A percentile compares a stretch with the other conserved stretches of the same genome.
Evolutionary conservation across 2,329 filamentous ascomycete species (phyloP).

Genomic region (Colletotrichum lupini): DNA sequence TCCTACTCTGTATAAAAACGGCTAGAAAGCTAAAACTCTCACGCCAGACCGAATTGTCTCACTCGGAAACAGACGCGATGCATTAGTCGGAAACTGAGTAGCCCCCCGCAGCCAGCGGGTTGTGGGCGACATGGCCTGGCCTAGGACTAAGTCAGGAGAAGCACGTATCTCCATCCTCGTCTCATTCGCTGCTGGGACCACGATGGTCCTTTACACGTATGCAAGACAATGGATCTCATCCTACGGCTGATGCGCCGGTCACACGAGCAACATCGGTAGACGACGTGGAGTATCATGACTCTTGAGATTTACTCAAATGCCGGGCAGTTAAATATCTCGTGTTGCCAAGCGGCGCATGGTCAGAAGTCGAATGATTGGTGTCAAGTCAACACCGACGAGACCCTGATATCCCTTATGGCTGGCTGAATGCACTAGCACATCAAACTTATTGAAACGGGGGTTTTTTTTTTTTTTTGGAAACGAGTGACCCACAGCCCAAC

Average conservation of each 20-base stretch:
- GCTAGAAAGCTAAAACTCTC: no score
- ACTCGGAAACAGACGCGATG: conserved; percentile 6
- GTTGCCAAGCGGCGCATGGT: neutral
- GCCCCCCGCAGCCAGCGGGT: neutral
- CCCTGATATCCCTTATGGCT: neutral
- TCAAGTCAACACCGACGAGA: neutral
- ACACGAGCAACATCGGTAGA: neutral
- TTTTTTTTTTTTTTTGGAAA: neutral
- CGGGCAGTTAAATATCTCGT: neutral
- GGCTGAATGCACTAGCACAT: neutral
- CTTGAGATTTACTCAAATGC: neutral
- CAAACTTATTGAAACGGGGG: neutral
- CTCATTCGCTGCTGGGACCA: neutral
- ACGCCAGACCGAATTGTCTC: neutral
- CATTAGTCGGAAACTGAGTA: neutral
- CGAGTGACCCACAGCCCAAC: rapidly evolving
- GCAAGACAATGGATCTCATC: no score
- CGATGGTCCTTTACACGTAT: neutral
- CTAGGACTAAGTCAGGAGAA: rapidly evolving
- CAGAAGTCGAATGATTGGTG: neutral
- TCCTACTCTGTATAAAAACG: no score
- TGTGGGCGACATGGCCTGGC: neutral
- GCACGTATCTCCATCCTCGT: neutral
- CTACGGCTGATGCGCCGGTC: neutral
- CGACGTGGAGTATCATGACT: neutral